Evolutionary conservation across 495 filamentous ascomycete genomes (phyloP), one percentile per base, ranked within the genome.

Genomic region (Aspergillus ostianus): DNA sequence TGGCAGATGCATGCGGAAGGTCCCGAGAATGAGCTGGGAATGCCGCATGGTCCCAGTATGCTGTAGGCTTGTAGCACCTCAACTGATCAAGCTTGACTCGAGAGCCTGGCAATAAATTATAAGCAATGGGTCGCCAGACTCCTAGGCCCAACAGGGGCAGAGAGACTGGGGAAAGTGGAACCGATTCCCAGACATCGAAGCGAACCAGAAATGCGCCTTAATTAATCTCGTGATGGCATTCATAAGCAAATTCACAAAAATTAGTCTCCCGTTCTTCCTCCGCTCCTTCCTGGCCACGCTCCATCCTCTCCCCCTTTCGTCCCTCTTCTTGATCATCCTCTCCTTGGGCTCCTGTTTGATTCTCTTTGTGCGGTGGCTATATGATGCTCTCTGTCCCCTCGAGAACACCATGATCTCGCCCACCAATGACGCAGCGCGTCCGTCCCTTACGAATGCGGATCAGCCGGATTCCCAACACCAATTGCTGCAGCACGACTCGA

Each of bases 401-500:
- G 27, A 62, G 60, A 53, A 63, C 68, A 70, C 61, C 61, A 77
- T 73, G 71, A 58, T 67, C 32, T 58, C 64, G 45, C 41, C 64
- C 55, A 48, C 54, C 65, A 60, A 60, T 57, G 57, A 60, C 59
- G 50, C 53, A 44, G 26, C 53, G 15, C 53, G 47, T 36, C 66
- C 52, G 27, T 56, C 66, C 17, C 53, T 56, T 50, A 64, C 49
- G 23, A 51, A 62, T 50, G 46, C 64, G 36, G 67, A 67, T 32
- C 67, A 64, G 54, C 61, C 59, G 50, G 67, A 66, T 53, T 51
- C 68, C 51, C 62, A 59, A 57, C 52, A 67, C 51, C 59, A 61
- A 56, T 55, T 66, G 64, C 56, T 72, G 57, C 55, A 62, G 59
- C 64, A 74, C 56, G 77, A 77, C 55, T 71, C 70, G 47, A 82